Conservation (phyloP, 2,329 filamentous ascomycete genomes). For the Raffaelea deltoideospora region DNA sequence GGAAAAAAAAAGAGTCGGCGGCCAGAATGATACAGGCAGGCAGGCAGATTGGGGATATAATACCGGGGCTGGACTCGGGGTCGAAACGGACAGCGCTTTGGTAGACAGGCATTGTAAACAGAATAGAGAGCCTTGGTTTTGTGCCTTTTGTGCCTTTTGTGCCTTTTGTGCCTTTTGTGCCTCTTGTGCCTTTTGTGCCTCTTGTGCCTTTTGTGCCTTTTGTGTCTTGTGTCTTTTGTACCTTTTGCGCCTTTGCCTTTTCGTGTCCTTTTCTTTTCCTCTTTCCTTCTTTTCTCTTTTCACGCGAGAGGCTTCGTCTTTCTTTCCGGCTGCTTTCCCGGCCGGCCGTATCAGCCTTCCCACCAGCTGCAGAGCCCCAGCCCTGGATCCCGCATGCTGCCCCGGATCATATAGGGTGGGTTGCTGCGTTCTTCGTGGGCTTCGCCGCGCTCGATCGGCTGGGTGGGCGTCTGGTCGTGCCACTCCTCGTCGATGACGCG, state of each 20-base stretch:
- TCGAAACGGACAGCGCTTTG: no score
- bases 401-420: constrained; percentile 57
- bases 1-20: background rate
- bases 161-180: no score
- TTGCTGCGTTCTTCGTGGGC: constrained; percentile 39
- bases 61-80: no score
- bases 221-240: no score
- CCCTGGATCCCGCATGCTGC: constrained; percentile 47
- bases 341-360: constrained; percentile 6
- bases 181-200: no score
- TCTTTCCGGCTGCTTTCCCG: no score
- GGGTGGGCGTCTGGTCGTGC: constrained; percentile 70
- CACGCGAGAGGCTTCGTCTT: background rate
- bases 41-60: background rate
- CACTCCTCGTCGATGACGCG: constrained; percentile 78
- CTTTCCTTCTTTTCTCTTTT: background rate
- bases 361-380: constrained; percentile 47
- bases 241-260: no score
- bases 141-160: no score
- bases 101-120: no score
- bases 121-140: no score
- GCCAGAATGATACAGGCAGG: no score
- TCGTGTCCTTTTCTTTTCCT: background rate
- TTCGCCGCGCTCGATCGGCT: constrained; percentile 46
- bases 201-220: no score